Base-by-base conservation (phyloP, 2,329 filamentous ascomycete species). In the Penicillium sp. region DNA sequence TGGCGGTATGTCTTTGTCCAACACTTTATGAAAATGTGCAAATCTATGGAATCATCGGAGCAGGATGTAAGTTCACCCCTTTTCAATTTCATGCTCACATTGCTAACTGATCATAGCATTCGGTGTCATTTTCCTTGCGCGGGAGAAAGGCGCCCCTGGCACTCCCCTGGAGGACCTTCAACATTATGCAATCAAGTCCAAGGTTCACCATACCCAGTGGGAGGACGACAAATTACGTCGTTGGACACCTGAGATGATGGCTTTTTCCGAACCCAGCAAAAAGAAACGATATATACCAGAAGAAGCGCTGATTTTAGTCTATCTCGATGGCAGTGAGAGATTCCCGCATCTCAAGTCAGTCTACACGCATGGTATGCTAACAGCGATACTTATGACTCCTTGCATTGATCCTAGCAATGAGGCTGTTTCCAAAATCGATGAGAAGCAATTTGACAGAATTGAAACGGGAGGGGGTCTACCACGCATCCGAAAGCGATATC, bases 331-430 rank as follows among this genome's bases (percentile, higher is more conserved):
- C n/a, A 64, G 61, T 51, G 47, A 62, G 14, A 61, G 64, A 13
- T 71, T 71, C 38, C 67, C 68, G 2, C 60, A 14, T 0, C 39
- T 71, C 19, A 56, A 70, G 51, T 68, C 66, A 0, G 63, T 70
- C 14, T 70, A 70, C 43, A 53, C 62, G 8, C 62, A 70, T 47
- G 53, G 57, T 7, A 35, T 56, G 4, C 62, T 55, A 39, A 55
- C 59, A 30, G 54, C 63, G 1, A 66, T 66, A n/a, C 58, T 68
- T n/a, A 71, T 70, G 68, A 57, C 58, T 6, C 56, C 65, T n/a
- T 61, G 57, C 32, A 45, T 66, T 18, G 64, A 68, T 30, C 35
- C 60, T 35, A 47, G 45, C 23, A 34, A 38, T 10, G 50, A 58
- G 49, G 41, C 49, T 42, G 9, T 23, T 42, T 26, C 18, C 23